Evolutionary conservation across 108 stramenopile species (phyloP), one percentile per base, ranked within the genome.

Genomic region (Conticribra guillardii): DNA sequence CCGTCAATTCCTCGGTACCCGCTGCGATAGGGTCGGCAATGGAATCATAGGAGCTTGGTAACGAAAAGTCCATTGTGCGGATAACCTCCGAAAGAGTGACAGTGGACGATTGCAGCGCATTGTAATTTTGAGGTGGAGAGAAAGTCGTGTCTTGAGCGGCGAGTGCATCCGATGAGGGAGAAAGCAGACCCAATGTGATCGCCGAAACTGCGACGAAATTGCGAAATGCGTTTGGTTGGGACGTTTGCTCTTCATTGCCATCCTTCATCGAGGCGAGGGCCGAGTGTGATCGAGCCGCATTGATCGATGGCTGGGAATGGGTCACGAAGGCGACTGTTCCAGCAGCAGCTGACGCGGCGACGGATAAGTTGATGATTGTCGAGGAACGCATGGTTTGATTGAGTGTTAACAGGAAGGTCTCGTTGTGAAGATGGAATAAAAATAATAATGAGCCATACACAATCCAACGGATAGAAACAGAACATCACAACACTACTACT

Each of bases 21-120:
- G 69, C 50, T 17, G 69, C 61, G 24, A 54, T 53, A 2, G 67
- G 62, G 34, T 76, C 69, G 54, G 70, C 61, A n/a, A 81, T 71
- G 4, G n/a, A 65, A 34, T 81, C 80, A 56, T 81, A 81, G 49
- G 74, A 76, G 21, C 49, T 51, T 0, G 80, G 80, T 24, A 81
- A 33, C 18, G 69, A 64, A 33, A 81, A 81, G 61, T 81, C 80
- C 80, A 81, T 81, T 0, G 80, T 81, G 18, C 46, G 29, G 69
- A 81, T 81, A 17, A 34, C 62, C 22, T 64, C 74, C 1, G 80
- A 70, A 28, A 76, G 61, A 15, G 57, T 52, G 14, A 81, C 47
- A 14, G 79, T 48, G 21, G 80, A 81, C 21, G 80, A 81, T 29
- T 71, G 69, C 4, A 81, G 29, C 14, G 57, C 58, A 48, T 59